Evolutionary conservation across 306 rosid genomes (phyloP), one percentile per base, ranked within the genome.

Genomic region (Quercus parvula): DNA sequence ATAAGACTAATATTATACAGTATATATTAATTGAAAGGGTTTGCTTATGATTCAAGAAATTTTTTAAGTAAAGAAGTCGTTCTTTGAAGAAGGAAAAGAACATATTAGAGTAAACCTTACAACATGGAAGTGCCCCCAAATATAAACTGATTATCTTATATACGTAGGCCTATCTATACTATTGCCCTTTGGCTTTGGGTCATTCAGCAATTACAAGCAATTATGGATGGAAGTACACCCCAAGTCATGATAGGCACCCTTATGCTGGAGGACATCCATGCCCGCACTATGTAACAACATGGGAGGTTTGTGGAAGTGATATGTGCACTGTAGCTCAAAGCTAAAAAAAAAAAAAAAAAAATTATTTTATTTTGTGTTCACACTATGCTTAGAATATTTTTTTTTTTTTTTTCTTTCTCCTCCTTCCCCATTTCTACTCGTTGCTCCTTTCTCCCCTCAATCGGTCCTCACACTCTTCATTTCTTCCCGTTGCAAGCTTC

Each of bases 91-190:
- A 11, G 14, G 70, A 30, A 5, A 27, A 3, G 15, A 28, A 5
- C 13, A 63, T 25, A 13, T 63, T 35, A 35, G 71, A 67, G 51
- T 67, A 46, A 9, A 62, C 56, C 11, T 76, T 76, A 76, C 79
- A 76, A 1, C 61, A 30, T 76, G 27, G 56, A 70, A 59, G 72
- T 71, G 82, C 62, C 61, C 61, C 27, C 41, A 18, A 33, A 70
- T 79, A 73, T 62, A 20, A 20, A 54, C n/a, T n/a, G 20, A 51
- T 51, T 46, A 46, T 46, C 52, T 67, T 56, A 14, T 18, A 19
- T 1, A 18, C 19, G 4, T 6, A 38, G 44, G 44, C 44, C 44
- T 35, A 35, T 35, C 44, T 35, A 8, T 31, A 18, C 31, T 27
- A 25, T 52, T 73, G 83, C 14, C 73, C 46, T 71, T 73, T 73